These are phyloP conservation scores for Ustilago loliicola DNA, from an alignment of 1,284 basidiomycete species.

Conservation along the genomic window DNA sequence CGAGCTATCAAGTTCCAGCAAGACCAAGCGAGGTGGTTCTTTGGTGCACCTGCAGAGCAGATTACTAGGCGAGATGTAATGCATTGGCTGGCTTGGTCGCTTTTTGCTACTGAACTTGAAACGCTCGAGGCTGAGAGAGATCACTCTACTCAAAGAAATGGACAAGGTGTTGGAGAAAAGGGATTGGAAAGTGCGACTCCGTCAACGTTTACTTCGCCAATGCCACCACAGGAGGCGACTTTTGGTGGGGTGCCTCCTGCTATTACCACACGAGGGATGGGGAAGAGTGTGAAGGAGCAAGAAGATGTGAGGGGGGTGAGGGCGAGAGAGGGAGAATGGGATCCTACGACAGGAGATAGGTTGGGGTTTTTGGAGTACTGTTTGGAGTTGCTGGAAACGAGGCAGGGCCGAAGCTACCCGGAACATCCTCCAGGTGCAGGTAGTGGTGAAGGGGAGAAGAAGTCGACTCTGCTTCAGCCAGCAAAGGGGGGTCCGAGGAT, in stretches of 20 bases:
- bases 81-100: constrained; percentile 67
- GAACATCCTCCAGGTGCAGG: constrained; percentile 15
- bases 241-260: constrained; percentile 26
- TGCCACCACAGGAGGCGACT: constrained; percentile 16
- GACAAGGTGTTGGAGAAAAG: background rate
- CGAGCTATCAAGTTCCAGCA: constrained; percentile 59
- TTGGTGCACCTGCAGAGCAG: constrained; percentile 39
- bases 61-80: constrained; percentile 59
- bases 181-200: constrained; percentile 26
- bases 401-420: constrained; percentile 61
- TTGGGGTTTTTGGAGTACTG: constrained; percentile 61
- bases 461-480: background rate
- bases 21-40: constrained; percentile 64
- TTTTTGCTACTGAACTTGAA: constrained; percentile 58
- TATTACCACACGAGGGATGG: background rate
- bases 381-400: constrained; percentile 60
- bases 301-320: constrained; percentile 41
- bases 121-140: constrained; percentile 55
- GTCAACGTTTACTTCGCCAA: constrained; percentile 35
- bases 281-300: constrained; percentile 21
- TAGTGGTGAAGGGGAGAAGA: background rate
- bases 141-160: background rate
- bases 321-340: constrained; percentile 47
- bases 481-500: constrained; percentile 24
- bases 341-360: constrained; percentile 46